These are phyloP conservation scores for Clitopilus passeckerianus DNA, from an alignment of 768 basidiomycete genomes.

Conservation along the genomic window DNA sequence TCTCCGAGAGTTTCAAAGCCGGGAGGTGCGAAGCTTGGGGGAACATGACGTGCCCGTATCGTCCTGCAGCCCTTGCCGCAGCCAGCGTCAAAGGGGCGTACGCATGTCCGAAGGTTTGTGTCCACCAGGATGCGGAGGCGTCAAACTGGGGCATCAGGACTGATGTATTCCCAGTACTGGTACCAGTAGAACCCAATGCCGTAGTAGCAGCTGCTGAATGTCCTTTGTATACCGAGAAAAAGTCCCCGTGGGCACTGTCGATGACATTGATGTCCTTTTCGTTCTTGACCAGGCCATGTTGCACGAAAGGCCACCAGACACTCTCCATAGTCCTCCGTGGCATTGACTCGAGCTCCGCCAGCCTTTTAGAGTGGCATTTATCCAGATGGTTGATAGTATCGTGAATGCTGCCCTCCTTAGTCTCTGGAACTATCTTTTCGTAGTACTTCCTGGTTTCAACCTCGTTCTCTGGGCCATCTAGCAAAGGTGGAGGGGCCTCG, in stretches of 20 bases:
- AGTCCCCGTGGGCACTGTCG: conserved; percentile 85
- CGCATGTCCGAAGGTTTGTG: conserved; percentile 85
- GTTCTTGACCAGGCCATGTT: conserved; percentile 69
- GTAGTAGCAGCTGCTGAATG: conserved; percentile 8
- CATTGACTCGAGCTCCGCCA: conserved; percentile 76
- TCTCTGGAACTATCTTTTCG: conserved; percentile 28
- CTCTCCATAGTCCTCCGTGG: conserved; percentile 68
- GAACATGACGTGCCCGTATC: conserved; percentile 97
- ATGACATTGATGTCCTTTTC: conserved; percentile 82
- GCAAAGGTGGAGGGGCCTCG: conserved; percentile 51
- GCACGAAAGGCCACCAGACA: conserved; percentile 98
- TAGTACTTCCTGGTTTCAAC: conserved; percentile 71
- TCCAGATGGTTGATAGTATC: conserved; percentile 57
- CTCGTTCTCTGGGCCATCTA: conserved; percentile 36
- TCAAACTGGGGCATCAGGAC: conserved; percentile 65
- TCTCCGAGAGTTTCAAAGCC: conserved; percentile 80
- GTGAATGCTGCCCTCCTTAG: conserved; percentile 27
- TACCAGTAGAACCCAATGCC: conserved; percentile 1
- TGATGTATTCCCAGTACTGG: not conserved
- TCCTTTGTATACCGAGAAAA: conserved; percentile 70
- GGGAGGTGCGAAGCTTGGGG: conserved; percentile 85
- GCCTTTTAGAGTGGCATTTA: conserved; percentile 52
- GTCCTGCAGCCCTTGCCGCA: conserved; percentile 84
- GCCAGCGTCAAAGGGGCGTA: conserved; percentile 74
- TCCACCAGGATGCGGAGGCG: conserved; percentile 98